A percentile compares a stretch with the other conserved stretches of the same genome.
These are phyloP conservation scores for Primulina eburnea DNA, from an alignment of 257 asterid genomes.

Conservation along the genomic window DNA sequence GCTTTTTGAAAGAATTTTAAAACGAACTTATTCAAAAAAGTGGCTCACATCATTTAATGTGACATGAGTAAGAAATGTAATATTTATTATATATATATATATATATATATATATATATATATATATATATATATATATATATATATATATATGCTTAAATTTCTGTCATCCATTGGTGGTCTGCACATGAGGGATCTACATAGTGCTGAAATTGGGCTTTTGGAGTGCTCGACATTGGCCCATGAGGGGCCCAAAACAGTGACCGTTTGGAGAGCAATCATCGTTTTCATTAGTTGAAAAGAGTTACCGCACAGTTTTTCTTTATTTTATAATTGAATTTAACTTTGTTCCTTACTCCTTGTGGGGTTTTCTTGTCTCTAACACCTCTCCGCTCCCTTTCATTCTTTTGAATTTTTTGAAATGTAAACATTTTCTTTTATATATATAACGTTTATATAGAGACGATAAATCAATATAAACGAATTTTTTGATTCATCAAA, in stretches of 20 bases:
- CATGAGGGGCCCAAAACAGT: conserved; percentile 12
- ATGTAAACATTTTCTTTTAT: too few species aligned
- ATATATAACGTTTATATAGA: too few species aligned
- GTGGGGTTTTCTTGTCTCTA: conserved; percentile 5
- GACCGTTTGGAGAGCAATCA: background rate
- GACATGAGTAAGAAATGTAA: conserved; percentile 15
- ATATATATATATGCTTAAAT: too few species aligned
- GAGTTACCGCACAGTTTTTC: background rate
- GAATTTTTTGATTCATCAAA: too few species aligned
- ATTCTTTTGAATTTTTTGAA: too few species aligned
- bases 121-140: too few species aligned
- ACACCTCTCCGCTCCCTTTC: background rate
- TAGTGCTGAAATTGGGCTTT: conserved; percentile 26
- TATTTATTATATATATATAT: too few species aligned
- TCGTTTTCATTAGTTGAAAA: background rate
- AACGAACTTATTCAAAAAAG: conserved; percentile 14
- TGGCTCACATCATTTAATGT: conserved; percentile 16
- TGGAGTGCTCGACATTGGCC: conserved; percentile 22
- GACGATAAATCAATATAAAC: too few species aligned
- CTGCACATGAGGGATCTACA: background rate
- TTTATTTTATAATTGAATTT: conserved; percentile 1
- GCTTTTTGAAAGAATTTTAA: too few species aligned
- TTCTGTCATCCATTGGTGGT: background rate
- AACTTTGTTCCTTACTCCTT: conserved; percentile 3
- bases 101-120: too few species aligned